Percentiles rank a stretch among this genome's conserved stretches.
These are phyloP conservation scores for Alectoria sarmentosa DNA, from an alignment of 495 filamentous ascomycete genomes.

Conservation along the genomic window DNA sequence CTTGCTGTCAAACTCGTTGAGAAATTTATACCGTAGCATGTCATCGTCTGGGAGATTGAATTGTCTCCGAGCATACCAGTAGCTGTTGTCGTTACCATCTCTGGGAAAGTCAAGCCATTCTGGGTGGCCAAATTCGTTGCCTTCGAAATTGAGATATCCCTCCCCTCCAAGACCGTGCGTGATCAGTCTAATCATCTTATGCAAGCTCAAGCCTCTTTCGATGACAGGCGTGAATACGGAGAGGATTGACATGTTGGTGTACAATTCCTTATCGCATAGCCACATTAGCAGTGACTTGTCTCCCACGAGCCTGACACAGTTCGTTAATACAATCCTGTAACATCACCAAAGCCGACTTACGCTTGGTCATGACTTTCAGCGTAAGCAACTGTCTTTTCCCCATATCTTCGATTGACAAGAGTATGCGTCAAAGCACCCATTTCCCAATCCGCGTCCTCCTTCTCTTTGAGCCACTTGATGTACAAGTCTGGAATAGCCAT, in stretches of 20 bases:
- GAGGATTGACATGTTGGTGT: conserved; percentile 92
- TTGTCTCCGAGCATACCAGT: conserved; percentile 94
- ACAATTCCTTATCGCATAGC: conserved; percentile 94
- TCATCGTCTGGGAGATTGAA: conserved; percentile 86
- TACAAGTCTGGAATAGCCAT: conserved; percentile 99
- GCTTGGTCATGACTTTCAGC: conserved; percentile 97
- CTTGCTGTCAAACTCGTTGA: conserved; percentile 87
- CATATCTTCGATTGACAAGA: conserved; percentile 85
- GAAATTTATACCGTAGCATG: conserved; percentile 80
- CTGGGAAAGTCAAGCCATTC: conserved; percentile 99
- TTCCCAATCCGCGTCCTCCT: conserved; percentile 87
- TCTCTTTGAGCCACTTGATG: conserved; percentile 96
- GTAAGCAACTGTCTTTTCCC: conserved; percentile 98
- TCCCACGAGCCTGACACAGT: conserved; percentile 67
- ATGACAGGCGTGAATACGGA: conserved; percentile 82
- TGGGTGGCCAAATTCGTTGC: conserved; percentile 97
- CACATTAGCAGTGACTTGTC: conserved; percentile 97
- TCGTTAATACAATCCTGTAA: conserved; percentile 29
- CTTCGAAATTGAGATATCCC: conserved; percentile 97
- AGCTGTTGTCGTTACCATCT: conserved; percentile 89
- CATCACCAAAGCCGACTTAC: conserved; percentile 48
- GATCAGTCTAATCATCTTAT: conserved; percentile 94
- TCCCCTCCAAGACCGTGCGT: conserved; percentile 95
- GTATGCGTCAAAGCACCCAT: conserved; percentile 78
- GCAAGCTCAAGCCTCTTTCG: conserved; percentile 80